phyloP scores from a whole-genome alignment of 257 asterid genomes.

The Euphrasia confusa region DNA sequence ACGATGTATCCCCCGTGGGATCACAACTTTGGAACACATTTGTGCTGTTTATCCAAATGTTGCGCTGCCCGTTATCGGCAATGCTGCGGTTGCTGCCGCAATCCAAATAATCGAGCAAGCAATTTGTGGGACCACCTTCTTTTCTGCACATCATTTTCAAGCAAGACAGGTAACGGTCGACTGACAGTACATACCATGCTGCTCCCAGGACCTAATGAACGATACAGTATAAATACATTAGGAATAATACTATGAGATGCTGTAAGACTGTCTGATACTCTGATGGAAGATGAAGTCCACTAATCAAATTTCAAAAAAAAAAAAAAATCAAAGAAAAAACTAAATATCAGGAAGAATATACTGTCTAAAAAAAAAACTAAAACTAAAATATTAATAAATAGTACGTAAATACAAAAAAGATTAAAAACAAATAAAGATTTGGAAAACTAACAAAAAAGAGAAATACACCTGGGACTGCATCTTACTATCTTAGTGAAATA shows the following conservation, averaged over 20 bases:
- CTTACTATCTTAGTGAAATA: too few species aligned
- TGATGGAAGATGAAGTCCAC: too few species aligned
- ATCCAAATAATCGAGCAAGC: conserved; percentile 56
- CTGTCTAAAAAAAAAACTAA: too few species aligned
- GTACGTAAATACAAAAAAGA: not conserved
- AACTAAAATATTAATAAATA: not conserved
- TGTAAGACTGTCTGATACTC: too few species aligned
- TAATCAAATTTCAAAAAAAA: not conserved
- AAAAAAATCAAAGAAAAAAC: not conserved
- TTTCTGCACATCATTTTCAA: conserved; percentile 76
- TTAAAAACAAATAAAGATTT: too few species aligned
- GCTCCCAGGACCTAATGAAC: conserved; percentile 75
- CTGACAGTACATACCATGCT: conserved; percentile 85
- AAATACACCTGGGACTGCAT: too few species aligned
- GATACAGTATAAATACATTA: not conserved
- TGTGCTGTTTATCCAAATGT: conserved; percentile 56
- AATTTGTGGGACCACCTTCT: conserved; percentile 47
- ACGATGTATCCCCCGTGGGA: conserved; percentile 44
- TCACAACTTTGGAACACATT: conserved; percentile 65
- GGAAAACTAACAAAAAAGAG: too few species aligned
- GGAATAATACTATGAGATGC: not conserved
- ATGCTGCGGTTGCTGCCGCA: conserved; percentile 60
- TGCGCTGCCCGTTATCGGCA: conserved; percentile 25
- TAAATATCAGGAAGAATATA: too few species aligned
- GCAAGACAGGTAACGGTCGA: conserved; percentile 86